phyloP scores from a whole-genome alignment of 2,329 filamentous ascomycete genomes.

The Talaromyces sp. region DNA sequence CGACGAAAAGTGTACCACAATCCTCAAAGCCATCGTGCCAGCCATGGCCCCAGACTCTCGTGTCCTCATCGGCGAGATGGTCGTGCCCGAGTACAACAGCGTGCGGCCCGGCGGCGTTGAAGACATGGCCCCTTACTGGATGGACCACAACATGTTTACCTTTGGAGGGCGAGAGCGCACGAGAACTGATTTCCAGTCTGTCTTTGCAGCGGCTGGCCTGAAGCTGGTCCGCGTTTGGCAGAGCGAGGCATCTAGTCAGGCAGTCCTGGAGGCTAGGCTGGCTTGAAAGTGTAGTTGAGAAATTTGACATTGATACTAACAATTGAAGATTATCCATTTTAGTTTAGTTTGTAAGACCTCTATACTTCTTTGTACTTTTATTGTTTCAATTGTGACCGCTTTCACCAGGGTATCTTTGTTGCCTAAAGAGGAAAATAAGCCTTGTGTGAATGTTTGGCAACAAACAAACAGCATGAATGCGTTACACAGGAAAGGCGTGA shows the following conservation, averaged over 20 bases:
- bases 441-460: neutral
- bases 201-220: constrained; percentile 19
- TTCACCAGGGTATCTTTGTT: neutral
- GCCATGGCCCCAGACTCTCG: constrained; percentile 33
- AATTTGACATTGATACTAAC: neutral
- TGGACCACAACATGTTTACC: constrained; percentile 27
- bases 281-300: neutral
- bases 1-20: constrained; percentile 17
- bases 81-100: constrained; percentile 27
- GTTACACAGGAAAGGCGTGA: neutral
- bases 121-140: constrained; percentile 25
- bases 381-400: neutral
- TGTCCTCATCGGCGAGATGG: constrained; percentile 43
- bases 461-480: neutral
- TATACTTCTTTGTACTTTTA: neutral
- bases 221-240: constrained; percentile 23
- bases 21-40: constrained; percentile 21
- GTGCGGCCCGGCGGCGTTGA: constrained; percentile 15
- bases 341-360: neutral
- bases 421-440: neutral
- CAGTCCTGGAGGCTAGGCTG: constrained; percentile 13
- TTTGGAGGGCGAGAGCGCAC: constrained; percentile 27
- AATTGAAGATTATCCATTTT: neutral
- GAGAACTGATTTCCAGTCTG: constrained; percentile 19
- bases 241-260: constrained; percentile 14